A percentile compares a stretch with the other conserved stretches of the same genome.
phyloP scores from a whole-genome alignment of 2,329 filamentous ascomycete genomes.

The Fusarium goolgardi region DNA sequence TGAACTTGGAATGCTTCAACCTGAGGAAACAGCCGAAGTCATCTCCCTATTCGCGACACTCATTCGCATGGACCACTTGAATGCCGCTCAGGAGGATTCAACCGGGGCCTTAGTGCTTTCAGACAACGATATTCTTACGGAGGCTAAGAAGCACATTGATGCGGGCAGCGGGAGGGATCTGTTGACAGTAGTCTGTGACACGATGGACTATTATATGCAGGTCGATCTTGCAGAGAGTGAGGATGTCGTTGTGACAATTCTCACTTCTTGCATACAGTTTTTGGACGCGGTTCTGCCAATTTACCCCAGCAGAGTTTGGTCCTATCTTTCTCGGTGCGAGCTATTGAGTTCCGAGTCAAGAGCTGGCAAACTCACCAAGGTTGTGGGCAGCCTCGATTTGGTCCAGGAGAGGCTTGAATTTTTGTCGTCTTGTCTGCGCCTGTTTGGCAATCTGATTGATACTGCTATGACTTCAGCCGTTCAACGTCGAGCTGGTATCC shows the following conservation, averaged over 20 bases:
- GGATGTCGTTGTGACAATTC: constrained; percentile 72
- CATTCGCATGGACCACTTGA: constrained; percentile 64
- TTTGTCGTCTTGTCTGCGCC: constrained; percentile 75
- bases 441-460: constrained; percentile 81
- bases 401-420: constrained; percentile 81
- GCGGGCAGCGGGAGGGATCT: constrained; percentile 74
- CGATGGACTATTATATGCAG: constrained; percentile 78
- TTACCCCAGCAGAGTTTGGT: constrained; percentile 90
- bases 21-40: constrained; percentile 76
- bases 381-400: constrained; percentile 86
- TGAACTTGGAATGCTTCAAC: constrained; percentile 64
- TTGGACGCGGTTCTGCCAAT: constrained; percentile 76
- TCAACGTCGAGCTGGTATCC: constrained; percentile 69
- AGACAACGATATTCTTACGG: constrained; percentile 63
- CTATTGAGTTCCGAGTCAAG: constrained; percentile 81
- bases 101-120: constrained; percentile 50
- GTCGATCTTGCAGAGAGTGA: constrained; percentile 68
- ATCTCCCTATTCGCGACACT: constrained; percentile 79
- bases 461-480: constrained; percentile 78
- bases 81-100: constrained; percentile 43
- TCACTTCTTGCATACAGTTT: constrained; percentile 81
- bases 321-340: constrained; percentile 83
- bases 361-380: constrained; percentile 78
- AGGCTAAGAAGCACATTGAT: constrained; percentile 63
- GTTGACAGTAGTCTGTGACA: constrained; percentile 82